A percentile compares a stretch with the other conserved stretches of the same genome.
These are phyloP conservation scores for Hymenoscyphus linearis DNA, from an alignment of 2,329 filamentous ascomycete species.

Conservation along the genomic window DNA sequence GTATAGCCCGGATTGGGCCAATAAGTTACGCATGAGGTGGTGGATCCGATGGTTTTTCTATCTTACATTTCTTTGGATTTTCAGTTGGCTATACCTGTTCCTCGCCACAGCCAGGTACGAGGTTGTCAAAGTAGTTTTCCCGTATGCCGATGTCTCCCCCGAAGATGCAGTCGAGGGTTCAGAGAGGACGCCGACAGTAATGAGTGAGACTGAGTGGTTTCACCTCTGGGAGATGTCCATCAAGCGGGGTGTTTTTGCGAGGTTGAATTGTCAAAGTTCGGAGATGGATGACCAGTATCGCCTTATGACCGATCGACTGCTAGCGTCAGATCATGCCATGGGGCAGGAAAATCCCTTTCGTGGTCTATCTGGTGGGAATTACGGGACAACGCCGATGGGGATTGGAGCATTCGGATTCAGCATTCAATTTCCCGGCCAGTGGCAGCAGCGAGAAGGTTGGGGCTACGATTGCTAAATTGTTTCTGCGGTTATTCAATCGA, in stretches of 20 bases:
- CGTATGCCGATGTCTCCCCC: conserved; percentile 20
- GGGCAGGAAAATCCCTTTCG: neutral
- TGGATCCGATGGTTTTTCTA: conserved; percentile 64
- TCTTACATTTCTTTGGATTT: conserved; percentile 61
- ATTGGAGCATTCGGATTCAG: neutral
- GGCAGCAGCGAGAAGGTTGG: conserved; percentile 6
- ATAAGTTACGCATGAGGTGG: conserved; percentile 56
- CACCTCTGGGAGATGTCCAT: conserved; percentile 58
- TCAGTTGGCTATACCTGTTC: conserved; percentile 66
- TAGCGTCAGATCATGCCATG: neutral
- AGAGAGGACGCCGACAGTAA: conserved; percentile 10
- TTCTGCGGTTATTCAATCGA: neutral
- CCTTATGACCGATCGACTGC: conserved; percentile 33
- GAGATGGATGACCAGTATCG: conserved; percentile 54
- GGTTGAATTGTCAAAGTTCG: conserved; percentile 41
- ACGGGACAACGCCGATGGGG: neutral
- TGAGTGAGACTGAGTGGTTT: conserved; percentile 52
- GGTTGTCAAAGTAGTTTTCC: conserved; percentile 52
- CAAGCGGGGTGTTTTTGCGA: conserved; percentile 51
- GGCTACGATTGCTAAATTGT: conserved; percentile 1
- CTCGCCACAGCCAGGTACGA: conserved; percentile 63
- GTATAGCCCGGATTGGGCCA: conserved; percentile 57
- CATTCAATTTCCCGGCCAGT: conserved; percentile 6
- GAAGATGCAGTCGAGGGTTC: conserved; percentile 14
- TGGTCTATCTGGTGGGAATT: neutral